Base-by-base conservation (phyloP, 768 basidiomycete genomes). In the Rhizopogon sp. region DNA sequence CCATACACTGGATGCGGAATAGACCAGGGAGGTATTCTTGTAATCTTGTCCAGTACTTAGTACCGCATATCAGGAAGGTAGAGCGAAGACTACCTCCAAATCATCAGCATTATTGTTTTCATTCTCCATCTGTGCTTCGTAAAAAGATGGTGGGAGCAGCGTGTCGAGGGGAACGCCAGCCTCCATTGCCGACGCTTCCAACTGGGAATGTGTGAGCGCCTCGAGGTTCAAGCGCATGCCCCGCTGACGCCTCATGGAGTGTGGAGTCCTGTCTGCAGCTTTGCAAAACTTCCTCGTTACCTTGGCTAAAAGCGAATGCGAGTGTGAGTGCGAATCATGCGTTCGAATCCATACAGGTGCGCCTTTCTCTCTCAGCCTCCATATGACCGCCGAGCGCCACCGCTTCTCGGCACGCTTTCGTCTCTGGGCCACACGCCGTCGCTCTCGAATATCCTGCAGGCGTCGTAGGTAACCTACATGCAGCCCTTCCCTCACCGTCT, bases 401-500 rank as follows among this genome's bases (percentile, higher is more conserved):
- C 83, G 79, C 14, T 58, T 60, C 43, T 75, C 73, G 44, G 81
- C 78, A 6, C 77, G 75, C 9, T 73, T 73, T 50, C 77, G 77
- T 47, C 69, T 69, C 33, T 66, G 69, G 14, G 66, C 70, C 17
- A 73, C 72, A 33, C 75, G 75, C 25, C 85, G 74, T 35, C 72
- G 76, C 41, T 68, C 70, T 17, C 77, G 74, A n/a, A 81, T 69
- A 1, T 66, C 70, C 25, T 72, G 67, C 50, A 86, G 62, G 7
- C 87, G 82, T 54, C 71, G 76, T 31, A 79, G 78, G 62, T 87
- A 86, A 0, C 78, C 76, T n/a, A 84, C 74, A 60, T 90, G 83
- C 44, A 87, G 76, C 2, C 81, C 79, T 68, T 93, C 92, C 29
- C 90, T 74, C 28, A 92, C 76, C 0, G 83, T 85, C 62, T 88